A percentile compares a stretch with the other conserved stretches of the same genome.
phyloP scores from a whole-genome alignment of 2,329 filamentous ascomycete species.

The Clarireedia hainanense region DNA sequence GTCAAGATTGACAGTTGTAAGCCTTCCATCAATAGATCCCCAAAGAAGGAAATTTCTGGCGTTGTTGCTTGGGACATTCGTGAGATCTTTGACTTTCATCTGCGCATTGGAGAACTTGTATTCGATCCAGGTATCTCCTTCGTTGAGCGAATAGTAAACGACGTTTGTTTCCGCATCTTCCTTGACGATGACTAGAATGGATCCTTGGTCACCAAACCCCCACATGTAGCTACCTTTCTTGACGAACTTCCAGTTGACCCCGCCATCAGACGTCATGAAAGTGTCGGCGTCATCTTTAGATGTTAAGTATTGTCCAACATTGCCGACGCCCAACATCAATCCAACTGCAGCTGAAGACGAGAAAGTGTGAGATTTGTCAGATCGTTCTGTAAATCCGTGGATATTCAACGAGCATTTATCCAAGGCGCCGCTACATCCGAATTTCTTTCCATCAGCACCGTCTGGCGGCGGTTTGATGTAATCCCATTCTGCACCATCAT shows the following conservation, averaged over 20 bases:
- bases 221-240: constrained; percentile 86
- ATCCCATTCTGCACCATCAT: constrained; percentile 85
- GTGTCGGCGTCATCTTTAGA: constrained; percentile 59
- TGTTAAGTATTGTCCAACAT: constrained; percentile 58
- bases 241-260: constrained; percentile 75
- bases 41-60: constrained; percentile 90
- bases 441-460: constrained; percentile 64
- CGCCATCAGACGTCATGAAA: constrained; percentile 87
- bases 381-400: constrained; percentile 89
- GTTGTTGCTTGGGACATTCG: constrained; percentile 80
- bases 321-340: constrained; percentile 84
- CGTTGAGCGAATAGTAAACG: constrained; percentile 71
- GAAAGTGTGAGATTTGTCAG: constrained; percentile 75
- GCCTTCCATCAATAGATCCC: constrained; percentile 51
- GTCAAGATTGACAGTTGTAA: constrained; percentile 77
- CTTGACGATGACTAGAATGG: constrained; percentile 80
- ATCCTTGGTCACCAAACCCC: constrained; percentile 94
- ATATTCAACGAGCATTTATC: constrained; percentile 80
- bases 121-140: constrained; percentile 71
- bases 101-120: constrained; percentile 66
- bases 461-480: constrained; percentile 64
- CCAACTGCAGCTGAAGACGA: constrained; percentile 84
- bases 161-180: constrained; percentile 59
- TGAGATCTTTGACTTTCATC: constrained; percentile 70
- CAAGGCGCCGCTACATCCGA: constrained; percentile 56